Evolutionary conservation across 2,329 filamentous ascomycete species (phyloP).

Genomic region (Teratosphaeria viscida): DNA sequence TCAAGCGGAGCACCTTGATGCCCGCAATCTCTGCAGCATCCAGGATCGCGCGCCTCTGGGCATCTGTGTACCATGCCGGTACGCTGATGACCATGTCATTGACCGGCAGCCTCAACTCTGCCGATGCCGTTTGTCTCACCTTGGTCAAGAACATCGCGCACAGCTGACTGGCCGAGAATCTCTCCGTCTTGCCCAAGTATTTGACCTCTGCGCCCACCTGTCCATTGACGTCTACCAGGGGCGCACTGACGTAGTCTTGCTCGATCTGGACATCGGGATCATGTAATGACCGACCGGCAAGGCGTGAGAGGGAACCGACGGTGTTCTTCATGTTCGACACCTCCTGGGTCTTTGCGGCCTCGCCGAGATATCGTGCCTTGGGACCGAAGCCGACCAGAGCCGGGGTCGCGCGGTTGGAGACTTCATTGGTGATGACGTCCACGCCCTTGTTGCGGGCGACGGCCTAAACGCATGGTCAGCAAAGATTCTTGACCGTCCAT

Average conservation of each 20-base stretch:
- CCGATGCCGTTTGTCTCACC: conserved; percentile 76
- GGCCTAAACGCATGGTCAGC: conserved; percentile 35
- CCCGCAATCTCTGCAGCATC: conserved; percentile 91
- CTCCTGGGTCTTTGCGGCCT: conserved; percentile 95
- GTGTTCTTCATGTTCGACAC: conserved; percentile 99
- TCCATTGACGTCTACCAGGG: conserved; percentile 81
- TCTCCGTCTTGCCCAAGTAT: conserved; percentile 90
- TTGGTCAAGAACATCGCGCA: conserved; percentile 93
- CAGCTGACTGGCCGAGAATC: conserved; percentile 88
- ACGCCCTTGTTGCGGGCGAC: conserved; percentile 97
- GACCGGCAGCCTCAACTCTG: conserved; percentile 82
- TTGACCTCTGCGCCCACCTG: conserved; percentile 89
- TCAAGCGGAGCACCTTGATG: conserved; percentile 81
- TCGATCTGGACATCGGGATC: conserved; percentile 92
- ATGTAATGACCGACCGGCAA: conserved; percentile 73
- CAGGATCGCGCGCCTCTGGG: conserved; percentile 78
- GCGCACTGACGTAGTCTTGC: conserved; percentile 79
- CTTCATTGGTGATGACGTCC: conserved; percentile 98
- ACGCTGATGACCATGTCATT: conserved; percentile 90
- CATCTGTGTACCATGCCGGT: conserved; percentile 93
- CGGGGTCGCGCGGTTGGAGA: conserved; percentile 93
- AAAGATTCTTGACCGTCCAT: not conserved
- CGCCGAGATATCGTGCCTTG: conserved; percentile 87
- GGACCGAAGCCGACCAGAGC: conserved; percentile 91
- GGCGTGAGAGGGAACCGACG: conserved; percentile 81